A percentile compares a stretch with the other conserved stretches of the same genome.
phyloP scores from a whole-genome alignment of 768 basidiomycete species.

The Mycena albidolilacea region DNA sequence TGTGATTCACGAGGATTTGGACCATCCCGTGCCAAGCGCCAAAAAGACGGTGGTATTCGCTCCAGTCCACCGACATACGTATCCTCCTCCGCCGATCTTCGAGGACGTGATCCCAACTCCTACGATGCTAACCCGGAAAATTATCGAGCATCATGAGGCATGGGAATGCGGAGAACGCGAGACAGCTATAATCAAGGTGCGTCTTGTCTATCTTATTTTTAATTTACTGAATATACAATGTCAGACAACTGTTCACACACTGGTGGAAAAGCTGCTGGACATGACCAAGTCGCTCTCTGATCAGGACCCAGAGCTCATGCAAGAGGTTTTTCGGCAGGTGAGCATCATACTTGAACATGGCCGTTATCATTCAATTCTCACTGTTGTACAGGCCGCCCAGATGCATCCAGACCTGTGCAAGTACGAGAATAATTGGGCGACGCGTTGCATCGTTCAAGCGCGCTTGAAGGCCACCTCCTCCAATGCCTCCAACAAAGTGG shows the following conservation, averaged over 20 bases:
- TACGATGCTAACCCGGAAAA: neutral
- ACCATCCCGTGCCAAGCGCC: neutral
- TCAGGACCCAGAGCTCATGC: conserved; percentile 5
- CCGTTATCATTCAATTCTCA: conserved; percentile 14
- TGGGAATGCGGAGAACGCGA: conserved; percentile 5
- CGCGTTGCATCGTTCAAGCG: too few relatives aligned
- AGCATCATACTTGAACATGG: too few relatives aligned
- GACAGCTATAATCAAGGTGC: conserved; percentile 27
- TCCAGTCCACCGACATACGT: conserved; percentile 13
- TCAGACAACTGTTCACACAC: conserved; percentile 18
- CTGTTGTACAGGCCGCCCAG: too few relatives aligned
- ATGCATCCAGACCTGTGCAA: too few relatives aligned
- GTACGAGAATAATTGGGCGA: too few relatives aligned
- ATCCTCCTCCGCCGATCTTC: conserved; percentile 32
- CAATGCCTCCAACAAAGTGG: too few relatives aligned
- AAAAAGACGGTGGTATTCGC: conserved; percentile 28
- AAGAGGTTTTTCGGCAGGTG: conserved; percentile 24
- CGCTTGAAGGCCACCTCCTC: too few relatives aligned
- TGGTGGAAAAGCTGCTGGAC: conserved; percentile 26
- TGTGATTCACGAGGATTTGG: conserved; percentile 33
- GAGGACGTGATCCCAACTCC: conserved; percentile 11
- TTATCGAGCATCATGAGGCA: conserved; percentile 7
- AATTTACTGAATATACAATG: conserved; percentile 16
- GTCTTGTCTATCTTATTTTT: conserved; percentile 12
- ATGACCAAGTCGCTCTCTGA: conserved; percentile 20